These are phyloP conservation scores for Aureobasidium sp. DNA, from an alignment of 2,329 filamentous ascomycete species.

Conservation along the genomic window DNA sequence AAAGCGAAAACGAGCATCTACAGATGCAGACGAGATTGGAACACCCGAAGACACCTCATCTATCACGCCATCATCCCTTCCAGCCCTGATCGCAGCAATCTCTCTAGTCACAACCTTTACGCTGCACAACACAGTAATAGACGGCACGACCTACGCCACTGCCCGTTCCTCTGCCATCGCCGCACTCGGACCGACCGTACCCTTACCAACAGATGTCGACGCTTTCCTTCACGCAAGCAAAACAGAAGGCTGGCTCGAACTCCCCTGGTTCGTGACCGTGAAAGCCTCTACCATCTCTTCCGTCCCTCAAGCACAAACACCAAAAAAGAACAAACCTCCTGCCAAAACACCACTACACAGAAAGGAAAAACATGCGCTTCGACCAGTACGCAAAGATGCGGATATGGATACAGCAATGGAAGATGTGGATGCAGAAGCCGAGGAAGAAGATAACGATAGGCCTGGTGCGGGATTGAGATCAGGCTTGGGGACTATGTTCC, in stretches of 20 bases:
- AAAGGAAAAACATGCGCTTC: constrained; percentile 26
- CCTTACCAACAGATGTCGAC: constrained; percentile 17
- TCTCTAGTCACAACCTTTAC: constrained; percentile 5
- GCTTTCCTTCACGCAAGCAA: constrained; percentile 15
- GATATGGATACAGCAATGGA: not conserved
- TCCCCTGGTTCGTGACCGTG: constrained; percentile 39
- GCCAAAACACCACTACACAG: constrained; percentile 28
- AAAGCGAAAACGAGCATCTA: constrained; percentile 7
- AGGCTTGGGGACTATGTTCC: constrained; percentile 60
- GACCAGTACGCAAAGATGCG: not conserved
- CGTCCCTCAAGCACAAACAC: constrained; percentile 16
- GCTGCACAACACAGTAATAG: not conserved
- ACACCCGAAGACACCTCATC: constrained; percentile 13
- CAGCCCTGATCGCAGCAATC: constrained; percentile 6
- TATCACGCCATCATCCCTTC: constrained; percentile 3
- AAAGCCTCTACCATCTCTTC: constrained; percentile 29
- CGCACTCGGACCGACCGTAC: not conserved
- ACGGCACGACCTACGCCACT: not conserved
- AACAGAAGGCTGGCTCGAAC: constrained; percentile 13
- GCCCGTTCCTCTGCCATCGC: not conserved
- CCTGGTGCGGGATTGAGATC: constrained; percentile 30
- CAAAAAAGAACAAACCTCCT: constrained; percentile 17
- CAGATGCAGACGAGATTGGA: not conserved
- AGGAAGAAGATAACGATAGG: constrained; percentile 17
- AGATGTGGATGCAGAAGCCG: not conserved